Evolutionary conservation across 257 asterid species (phyloP), one percentile per base, ranked within the genome.

Genomic region (Jaltomata sinuosa): DNA sequence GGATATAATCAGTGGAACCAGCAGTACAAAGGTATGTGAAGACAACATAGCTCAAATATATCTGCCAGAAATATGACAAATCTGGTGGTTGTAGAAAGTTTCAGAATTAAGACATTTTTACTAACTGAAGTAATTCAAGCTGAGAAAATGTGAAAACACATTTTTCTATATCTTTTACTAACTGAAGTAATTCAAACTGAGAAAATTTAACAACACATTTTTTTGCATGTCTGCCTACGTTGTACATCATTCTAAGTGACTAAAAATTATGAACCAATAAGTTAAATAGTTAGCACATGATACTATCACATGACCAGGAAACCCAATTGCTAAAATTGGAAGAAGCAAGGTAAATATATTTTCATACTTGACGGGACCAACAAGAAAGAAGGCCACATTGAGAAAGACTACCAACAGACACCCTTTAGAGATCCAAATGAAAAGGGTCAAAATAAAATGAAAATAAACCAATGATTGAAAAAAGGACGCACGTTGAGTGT

Each of bases 401-500:
- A 31, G 34, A 42, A 68, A 67, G 34, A 31, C 25, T 47, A 50
- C 27, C 32, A 83, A 49, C n/a, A 4, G 27, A 83, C 36, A 25
- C 9, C 80, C 65, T 49, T 65, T 31, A 69, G 34, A 55, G 65
- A 67, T 62, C 34, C 84, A 21, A 68, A 57, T 4, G 32, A 22
- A 7, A 57, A 11, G n/a, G 3, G 9, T 22, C 6, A 4, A 21
- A 55, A 9, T n/a, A n/a, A n/a, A 1, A 8, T 55, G 29, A 55
- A 29, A 55, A 55, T 21, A 34, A 74, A 77, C n/a, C n/a, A 67
- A 47, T 61, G 36, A 38, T 22, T 19, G 19, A 50, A 85, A 38
- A 38, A 62, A 14, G 38, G 40, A 87, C 97, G 62, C 83, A 96
- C 99, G 93, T 83, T 38, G 99, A 92, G 82, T 96, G 99, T 54